Base-by-base conservation (phyloP, 1,139 yeast species). In the Arxiozyma telluris region DNA sequence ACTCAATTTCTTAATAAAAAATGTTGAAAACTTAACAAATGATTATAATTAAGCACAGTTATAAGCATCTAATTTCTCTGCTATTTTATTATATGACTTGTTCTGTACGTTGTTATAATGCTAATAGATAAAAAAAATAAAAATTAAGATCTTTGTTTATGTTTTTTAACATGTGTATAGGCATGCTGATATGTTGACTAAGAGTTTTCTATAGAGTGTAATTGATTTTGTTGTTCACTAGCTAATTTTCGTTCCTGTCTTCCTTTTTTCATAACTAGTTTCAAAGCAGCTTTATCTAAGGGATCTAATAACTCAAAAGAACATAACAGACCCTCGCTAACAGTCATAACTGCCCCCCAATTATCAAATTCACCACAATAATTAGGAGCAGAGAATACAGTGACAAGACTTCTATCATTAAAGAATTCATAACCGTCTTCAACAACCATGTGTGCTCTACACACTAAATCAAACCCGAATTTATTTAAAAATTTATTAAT, bases 331-430 rank as follows among this genome's bases (percentile, higher is more conserved):
- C 90, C 97, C 61, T 93, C 97, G 60, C 88, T 83, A 20, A 93
- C 98, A 63, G 95, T 83, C 98, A 93, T 93, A 1, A 93, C 97
- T 0, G 98, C 98, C 23, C 98, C 98, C 97, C 97, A 93, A 67
- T 93, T 93, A 69, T 93, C 98, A 65, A 93, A 93, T 70, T 93
- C 98, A 44, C 98, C 98, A 73, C 98, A 93, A 68, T 93, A 93
- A 71, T 93, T 93, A 1, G 98, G 98, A 0, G 98, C 98, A 54
- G 90, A 82, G 69, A 93, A 93, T 17, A 93, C 97, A 0, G 98
- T 93, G 5, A 93, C 98, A 58, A 93, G 76, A 30, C 96, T 87
- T 53, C 96, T 78, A 69, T 91, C 96, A 68, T 91, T 91, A 73
- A 93, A 93, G 69, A 93, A 93, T 73, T 93, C 98, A 70, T 93